Conservation (phyloP, 164 flowering plant genomes). For the Berberis vulgaris region DNA sequence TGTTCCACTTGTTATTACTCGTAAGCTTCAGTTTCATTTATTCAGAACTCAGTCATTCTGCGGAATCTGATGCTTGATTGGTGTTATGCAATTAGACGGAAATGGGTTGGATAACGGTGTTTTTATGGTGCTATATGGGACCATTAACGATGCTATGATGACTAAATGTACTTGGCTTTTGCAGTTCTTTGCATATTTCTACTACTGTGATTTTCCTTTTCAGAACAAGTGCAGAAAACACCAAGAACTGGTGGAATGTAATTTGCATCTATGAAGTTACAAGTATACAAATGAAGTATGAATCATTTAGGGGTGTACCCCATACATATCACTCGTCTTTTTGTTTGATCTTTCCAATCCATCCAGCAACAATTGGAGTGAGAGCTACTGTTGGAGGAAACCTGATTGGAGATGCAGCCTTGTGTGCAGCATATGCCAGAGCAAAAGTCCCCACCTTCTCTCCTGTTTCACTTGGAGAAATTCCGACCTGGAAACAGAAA, state of each 20-base stretch:
- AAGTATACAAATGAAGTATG: constrained; percentile 6
- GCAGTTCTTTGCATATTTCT: not conserved
- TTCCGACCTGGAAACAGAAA: constrained; percentile 59
- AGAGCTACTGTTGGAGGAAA: constrained; percentile 98
- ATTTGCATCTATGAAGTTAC: not conserved
- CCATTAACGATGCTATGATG: no score
- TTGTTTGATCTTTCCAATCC: constrained; percentile 80
- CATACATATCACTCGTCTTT: constrained; percentile 25
- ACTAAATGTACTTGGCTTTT: no score
- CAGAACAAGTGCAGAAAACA: not conserved
- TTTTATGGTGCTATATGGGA: no score
- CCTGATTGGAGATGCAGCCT: constrained; percentile 97
- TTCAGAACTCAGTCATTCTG: no score
- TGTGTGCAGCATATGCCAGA: constrained; percentile 96
- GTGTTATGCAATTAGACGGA: no score
- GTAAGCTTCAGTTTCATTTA: no score
- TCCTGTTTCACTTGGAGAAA: constrained; percentile 56
- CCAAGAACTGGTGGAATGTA: not conserved
- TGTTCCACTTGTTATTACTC: no score
- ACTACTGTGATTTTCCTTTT: not conserved
- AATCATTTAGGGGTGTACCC: not conserved
- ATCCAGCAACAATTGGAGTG: constrained; percentile 82
- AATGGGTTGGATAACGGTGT: no score
- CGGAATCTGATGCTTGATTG: no score
- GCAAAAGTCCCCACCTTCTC: constrained; percentile 96